Evolutionary conservation across 345 rosid species (phyloP).

Genomic region (Syzygium aqueum): DNA sequence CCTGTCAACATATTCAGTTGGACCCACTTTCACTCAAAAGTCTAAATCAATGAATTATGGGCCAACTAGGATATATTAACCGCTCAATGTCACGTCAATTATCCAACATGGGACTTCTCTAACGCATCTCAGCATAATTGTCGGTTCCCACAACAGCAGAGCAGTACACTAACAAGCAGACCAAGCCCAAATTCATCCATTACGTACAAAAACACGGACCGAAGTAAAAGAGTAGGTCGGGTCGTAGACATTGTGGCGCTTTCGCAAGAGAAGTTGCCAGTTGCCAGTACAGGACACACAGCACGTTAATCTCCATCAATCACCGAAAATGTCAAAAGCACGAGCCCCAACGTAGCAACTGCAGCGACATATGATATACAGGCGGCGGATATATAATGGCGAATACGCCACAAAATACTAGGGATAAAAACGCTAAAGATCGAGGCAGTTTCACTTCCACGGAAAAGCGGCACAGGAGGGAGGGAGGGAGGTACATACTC

Average conservation of each 20-base stretch:
- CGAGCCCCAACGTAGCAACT: background rate
- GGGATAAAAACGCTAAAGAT: background rate
- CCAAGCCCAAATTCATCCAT: background rate
- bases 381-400: background rate
- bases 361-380: background rate
- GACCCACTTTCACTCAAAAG: no score
- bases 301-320: background rate
- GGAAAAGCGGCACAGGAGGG: background rate
- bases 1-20: no score
- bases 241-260: background rate
- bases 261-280: background rate
- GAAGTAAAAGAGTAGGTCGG: background rate
- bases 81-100: no score
- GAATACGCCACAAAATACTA: background rate
- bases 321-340: background rate
- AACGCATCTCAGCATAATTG: no score
- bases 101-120: no score
- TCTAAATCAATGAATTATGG: no score
- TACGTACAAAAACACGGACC: background rate
- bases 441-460: background rate
- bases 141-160: no score
- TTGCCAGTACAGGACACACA: background rate
- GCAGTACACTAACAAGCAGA: background rate
- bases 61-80: no score
- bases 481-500: background rate